Conservation (phyloP, 257 asterid genomes). For the Plectranthus barbatus region DNA sequence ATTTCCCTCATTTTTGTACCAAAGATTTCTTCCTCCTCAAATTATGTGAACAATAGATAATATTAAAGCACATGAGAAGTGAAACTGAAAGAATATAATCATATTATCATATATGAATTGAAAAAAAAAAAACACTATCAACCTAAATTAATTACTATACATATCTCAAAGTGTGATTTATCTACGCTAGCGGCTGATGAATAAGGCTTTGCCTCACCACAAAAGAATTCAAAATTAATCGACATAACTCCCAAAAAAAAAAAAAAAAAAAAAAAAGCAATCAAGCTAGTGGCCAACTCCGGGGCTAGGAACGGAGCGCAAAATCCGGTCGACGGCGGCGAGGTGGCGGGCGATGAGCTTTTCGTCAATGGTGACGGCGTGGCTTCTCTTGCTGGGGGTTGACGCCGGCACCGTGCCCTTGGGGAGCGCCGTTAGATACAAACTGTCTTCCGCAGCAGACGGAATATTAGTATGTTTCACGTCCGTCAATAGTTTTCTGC, state of each 20-base stretch:
- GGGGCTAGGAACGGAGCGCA: conserved; percentile 74
- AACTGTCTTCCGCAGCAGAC: conserved; percentile 13
- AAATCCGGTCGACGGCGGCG: conserved; percentile 38
- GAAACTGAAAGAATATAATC: no score
- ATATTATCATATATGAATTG: no score
- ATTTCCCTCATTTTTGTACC: no score
- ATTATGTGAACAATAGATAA: no score
- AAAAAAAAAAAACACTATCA: no score
- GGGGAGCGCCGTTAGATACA: conserved; percentile 36
- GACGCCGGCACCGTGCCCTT: conserved; percentile 50
- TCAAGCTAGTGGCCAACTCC: conserved; percentile 46
- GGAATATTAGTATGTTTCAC: not conserved
- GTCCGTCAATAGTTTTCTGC: conserved; percentile 31
- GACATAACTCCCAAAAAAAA: not conserved
- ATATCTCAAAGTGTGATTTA: not conserved
- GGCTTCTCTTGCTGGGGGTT: conserved; percentile 46
- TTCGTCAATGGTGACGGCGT: conserved; percentile 28
- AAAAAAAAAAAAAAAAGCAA: no score
- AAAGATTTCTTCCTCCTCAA: no score
- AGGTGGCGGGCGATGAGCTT: conserved; percentile 50
- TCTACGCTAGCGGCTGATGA: conserved; percentile 1
- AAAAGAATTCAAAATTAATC: conserved; percentile 22
- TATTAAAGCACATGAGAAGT: no score
- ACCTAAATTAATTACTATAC: not conserved
- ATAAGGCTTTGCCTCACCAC: conserved; percentile 2